Evolutionary conservation across 2,329 filamentous ascomycete genomes (phyloP), one percentile per base, ranked within the genome.

Genomic region (Cladosporium oxysporum): DNA sequence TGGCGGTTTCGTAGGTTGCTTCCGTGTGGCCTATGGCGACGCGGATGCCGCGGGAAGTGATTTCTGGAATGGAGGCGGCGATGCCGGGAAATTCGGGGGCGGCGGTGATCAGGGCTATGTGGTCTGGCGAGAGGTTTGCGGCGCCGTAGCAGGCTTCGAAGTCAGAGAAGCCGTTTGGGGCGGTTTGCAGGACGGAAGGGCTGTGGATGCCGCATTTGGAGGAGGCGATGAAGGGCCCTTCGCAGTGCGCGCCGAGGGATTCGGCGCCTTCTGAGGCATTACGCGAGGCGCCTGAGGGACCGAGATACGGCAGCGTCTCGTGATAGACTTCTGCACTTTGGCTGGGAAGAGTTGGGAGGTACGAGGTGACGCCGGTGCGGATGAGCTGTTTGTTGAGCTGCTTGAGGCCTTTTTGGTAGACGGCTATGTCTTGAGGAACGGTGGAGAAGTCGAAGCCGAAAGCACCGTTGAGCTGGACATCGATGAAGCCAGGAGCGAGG

Each of bases 361-460:
- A 96, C 6, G 91, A 92, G 7, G 93, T 97, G 50, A 97, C 92
- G 58, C 93, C 93, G 1, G 91, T 96, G 71, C 86, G 81, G 33
- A 93, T 84, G 62, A 97, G 83, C 33, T 85, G 83, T 70, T 83
- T 86, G 78, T 95, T 95, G 67, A 94, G 83, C 66, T 87, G 83
- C 69, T 83, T 83, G 59, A 97, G 81, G n/a, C 87, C 88, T 76
- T 91, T 90, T 66, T 86, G 85, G 73, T 96, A 97, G 61, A 85
- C 83, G 33, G 83, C 79, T 78, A 85, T 87, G n/a, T 75, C 72
- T 28, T 71, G 63, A n/a, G 91, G 87, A 11, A 92, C 83, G 1
- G 88, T 87, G 3, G 92, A 95, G 77, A 96, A 97, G 81, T 97
- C 94, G 82, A 97, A 96, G 65, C 93, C 93, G 73, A 93, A 94